Conservation (phyloP, 2,329 filamentous ascomycete genomes). For the Podosphaera xanthii region DNA sequence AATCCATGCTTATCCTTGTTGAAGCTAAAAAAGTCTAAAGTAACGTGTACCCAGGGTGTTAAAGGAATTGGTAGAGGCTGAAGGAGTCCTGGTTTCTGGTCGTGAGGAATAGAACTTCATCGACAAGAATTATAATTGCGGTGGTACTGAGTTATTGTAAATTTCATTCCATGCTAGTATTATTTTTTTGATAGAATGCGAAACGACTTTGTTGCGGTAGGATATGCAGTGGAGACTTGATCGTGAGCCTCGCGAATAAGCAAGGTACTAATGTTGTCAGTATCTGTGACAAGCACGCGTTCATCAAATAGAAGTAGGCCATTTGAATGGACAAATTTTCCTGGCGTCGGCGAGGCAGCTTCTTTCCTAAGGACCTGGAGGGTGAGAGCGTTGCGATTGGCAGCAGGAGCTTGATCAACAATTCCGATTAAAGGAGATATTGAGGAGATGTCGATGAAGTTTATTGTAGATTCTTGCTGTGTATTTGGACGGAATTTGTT, state of each 20-base stretch:
- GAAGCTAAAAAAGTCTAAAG: neutral
- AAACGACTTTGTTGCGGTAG: neutral
- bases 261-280: neutral
- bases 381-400: neutral
- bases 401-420: neutral
- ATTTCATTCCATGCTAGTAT: neutral
- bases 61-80: neutral
- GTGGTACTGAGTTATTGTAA: neutral
- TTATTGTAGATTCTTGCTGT: neutral
- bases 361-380: neutral
- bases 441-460: neutral
- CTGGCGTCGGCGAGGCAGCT: neutral
- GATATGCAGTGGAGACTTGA: neutral
- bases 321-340: neutral
- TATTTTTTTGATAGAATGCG: neutral
- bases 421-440: neutral
- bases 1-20: neutral
- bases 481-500: neutral
- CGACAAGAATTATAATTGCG: neutral
- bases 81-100: constrained; percentile 1
- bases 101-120: neutral
- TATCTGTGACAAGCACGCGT: neutral
- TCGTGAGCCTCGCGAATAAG: constrained; percentile 1
- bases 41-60: constrained; percentile 1
- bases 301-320: neutral